Conservation (phyloP, 1,139 yeast species). For the Geotrichum histeridarum region DNA sequence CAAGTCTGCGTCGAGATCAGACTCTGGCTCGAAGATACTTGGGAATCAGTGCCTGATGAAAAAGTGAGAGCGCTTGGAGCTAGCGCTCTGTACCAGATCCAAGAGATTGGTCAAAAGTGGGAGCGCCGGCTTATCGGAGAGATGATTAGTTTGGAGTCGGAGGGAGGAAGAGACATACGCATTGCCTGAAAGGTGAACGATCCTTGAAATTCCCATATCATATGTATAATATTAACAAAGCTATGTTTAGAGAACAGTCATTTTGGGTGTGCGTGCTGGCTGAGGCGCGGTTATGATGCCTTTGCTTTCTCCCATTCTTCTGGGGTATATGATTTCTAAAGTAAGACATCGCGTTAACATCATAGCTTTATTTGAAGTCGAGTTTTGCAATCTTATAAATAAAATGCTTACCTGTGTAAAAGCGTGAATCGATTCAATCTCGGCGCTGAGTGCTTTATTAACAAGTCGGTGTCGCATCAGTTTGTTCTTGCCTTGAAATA, state of each 20-base stretch:
- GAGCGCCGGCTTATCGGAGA: constrained; percentile 31
- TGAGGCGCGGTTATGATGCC: not conserved
- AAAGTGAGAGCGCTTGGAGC: constrained; percentile 48
- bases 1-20: constrained; percentile 38
- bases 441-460: constrained; percentile 70
- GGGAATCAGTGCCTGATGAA: constrained; percentile 45
- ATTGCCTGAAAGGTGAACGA: not conserved
- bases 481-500: constrained; percentile 77
- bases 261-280: too few species aligned
- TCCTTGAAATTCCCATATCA: not conserved
- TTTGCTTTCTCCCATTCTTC: constrained; percentile 31
- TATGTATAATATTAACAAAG: too few species aligned
- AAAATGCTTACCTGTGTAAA: constrained; percentile 79
- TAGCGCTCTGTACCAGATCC: constrained; percentile 44
- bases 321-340: constrained; percentile 32
- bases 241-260: too few species aligned
- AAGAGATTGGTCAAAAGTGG: constrained; percentile 34
- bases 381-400: not conserved
- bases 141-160: constrained; percentile 21
- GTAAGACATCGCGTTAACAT: not conserved
- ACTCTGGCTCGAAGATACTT: constrained; percentile 42
- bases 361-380: not conserved
- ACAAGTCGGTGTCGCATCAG: constrained; percentile 82
- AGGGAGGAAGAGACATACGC: constrained; percentile 15
- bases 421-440: constrained; percentile 84